Percentiles rank a stretch among this genome's conserved stretches.
These are phyloP conservation scores for Platanthera zijinensis DNA, from an alignment of 106 monocot species.

Conservation along the genomic window DNA sequence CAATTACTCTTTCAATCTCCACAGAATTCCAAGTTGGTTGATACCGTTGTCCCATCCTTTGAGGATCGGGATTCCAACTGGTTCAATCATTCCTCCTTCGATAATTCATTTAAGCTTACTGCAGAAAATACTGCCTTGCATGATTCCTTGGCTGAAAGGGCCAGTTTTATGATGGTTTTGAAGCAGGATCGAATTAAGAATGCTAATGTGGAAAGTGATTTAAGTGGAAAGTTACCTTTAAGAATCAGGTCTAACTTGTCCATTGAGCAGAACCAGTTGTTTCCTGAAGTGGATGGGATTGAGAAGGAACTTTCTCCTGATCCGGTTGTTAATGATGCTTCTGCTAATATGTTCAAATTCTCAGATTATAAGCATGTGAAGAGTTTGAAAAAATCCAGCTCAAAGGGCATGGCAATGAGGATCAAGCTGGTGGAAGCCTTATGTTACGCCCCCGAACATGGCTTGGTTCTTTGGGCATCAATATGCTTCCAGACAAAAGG, in stretches of 20 bases:
- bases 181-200: slow-evolving; percentile 22
- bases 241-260: slow-evolving; percentile 23
- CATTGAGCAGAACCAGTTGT: slow-evolving; percentile 26
- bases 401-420: slow-evolving; percentile 11
- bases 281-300: slow-evolving; percentile 14
- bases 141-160: slow-evolving; percentile 22
- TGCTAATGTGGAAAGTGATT: slow-evolving; percentile 29
- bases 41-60: slow-evolving; percentile 29
- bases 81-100: slow-evolving; percentile 31
- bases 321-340: slow-evolving; percentile 14
- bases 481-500: too few relatives aligned
- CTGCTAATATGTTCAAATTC: slow-evolving; percentile 15
- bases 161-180: slow-evolving; percentile 16
- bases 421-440: slow-evolving; percentile 12
- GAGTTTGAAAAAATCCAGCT: slow-evolving; percentile 13
- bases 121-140: slow-evolving; percentile 19
- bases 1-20: slow-evolving; percentile 31
- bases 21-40: slow-evolving; percentile 26
- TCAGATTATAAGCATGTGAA: slow-evolving; percentile 22
- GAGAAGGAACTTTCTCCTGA: slow-evolving; percentile 11
- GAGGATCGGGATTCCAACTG: slow-evolving; percentile 43
- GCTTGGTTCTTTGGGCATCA: too few relatives aligned
- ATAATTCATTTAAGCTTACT: slow-evolving; percentile 26
- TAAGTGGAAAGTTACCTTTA: slow-evolving; percentile 14
- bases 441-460: too few relatives aligned